These are phyloP conservation scores for Symbiodinium pilosum DNA, from an alignment of 73 alveolate genomes.

Conservation along the genomic window DNA sequence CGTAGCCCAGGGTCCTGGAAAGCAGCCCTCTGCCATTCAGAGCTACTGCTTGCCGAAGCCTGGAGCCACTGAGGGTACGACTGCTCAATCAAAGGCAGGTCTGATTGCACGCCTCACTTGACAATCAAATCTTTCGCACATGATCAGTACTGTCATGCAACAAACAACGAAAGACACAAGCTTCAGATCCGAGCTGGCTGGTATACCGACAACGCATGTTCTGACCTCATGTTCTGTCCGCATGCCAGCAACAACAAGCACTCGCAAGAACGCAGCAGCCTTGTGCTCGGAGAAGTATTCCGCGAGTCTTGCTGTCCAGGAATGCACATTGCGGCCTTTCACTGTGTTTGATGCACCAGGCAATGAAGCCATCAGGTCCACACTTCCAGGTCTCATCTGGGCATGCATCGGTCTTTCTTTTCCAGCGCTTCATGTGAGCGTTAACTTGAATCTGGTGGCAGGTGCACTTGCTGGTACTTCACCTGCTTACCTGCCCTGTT, in stretches of 20 bases:
- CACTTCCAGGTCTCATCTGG: no score
- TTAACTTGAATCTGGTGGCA: no score
- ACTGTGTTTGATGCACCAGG: no score
- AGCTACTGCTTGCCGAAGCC: neutral
- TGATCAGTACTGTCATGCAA: neutral
- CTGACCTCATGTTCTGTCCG: neutral
- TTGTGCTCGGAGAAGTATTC: slow-evolving; percentile 77
- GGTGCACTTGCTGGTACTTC: no score
- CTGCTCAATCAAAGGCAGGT: slow-evolving; percentile 69
- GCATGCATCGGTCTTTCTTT: no score
- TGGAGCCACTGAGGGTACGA: neutral
- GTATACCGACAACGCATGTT: slow-evolving; percentile 55
- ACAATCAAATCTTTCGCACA: neutral
- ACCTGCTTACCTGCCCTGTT: no score
- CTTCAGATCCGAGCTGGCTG: slow-evolving; percentile 33
- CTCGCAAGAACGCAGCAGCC: no score
- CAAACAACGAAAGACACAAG: no score
- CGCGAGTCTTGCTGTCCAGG: slow-evolving; percentile 55
- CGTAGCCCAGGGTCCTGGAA: slow-evolving; percentile 63
- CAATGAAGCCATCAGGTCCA: no score
- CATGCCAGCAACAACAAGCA: no score
- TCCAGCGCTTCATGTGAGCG: no score
- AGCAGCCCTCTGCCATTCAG: neutral
- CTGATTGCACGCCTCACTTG: slow-evolving; percentile 58
- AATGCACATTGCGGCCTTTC: slow-evolving; percentile 67